These are phyloP conservation scores for Picea glauca DNA, from an alignment of 75 land plant genomes.

Conservation along the genomic window DNA sequence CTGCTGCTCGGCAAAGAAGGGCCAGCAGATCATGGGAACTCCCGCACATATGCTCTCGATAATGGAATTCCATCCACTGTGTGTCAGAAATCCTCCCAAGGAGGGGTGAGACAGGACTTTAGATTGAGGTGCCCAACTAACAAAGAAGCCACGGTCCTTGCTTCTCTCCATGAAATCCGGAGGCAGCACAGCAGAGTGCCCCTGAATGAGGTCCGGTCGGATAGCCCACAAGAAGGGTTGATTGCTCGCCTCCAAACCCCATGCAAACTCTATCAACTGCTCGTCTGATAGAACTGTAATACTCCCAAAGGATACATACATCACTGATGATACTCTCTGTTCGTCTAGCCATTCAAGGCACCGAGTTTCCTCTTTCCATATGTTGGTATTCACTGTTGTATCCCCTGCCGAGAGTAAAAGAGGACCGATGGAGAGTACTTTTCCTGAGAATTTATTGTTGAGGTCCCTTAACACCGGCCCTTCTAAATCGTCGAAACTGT, in stretches of 20 bases:
- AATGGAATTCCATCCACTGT: too few species aligned
- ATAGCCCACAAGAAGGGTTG: not conserved
- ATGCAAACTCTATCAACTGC: constrained; percentile 32
- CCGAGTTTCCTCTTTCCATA: not conserved
- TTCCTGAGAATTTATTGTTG: too few species aligned
- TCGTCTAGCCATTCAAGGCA: constrained; percentile 42
- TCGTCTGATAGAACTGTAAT: constrained; percentile 4
- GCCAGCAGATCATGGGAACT: constrained; percentile 68
- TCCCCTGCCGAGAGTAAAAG: too few species aligned
- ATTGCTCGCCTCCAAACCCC: constrained; percentile 41
- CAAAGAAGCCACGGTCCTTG: constrained; percentile 35
- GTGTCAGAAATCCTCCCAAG: constrained; percentile 18
- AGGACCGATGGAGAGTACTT: too few species aligned
- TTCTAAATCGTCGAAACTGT: too few species aligned
- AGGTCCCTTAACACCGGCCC: too few species aligned
- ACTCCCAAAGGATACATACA: constrained; percentile 41
- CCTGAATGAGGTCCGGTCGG: too few species aligned
- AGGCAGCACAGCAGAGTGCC: too few species aligned
- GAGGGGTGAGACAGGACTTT: constrained; percentile 55
- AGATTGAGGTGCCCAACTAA: constrained; percentile 73
- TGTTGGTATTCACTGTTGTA: not conserved
- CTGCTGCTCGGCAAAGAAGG: constrained; percentile 56
- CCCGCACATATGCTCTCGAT: constrained; percentile 22
- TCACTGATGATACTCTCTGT: constrained; percentile 20
- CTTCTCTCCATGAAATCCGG: constrained; percentile 7